Evolutionary conservation across 1,284 basidiomycete genomes (phyloP).

Genomic region (Agroathelia rolfsii): DNA sequence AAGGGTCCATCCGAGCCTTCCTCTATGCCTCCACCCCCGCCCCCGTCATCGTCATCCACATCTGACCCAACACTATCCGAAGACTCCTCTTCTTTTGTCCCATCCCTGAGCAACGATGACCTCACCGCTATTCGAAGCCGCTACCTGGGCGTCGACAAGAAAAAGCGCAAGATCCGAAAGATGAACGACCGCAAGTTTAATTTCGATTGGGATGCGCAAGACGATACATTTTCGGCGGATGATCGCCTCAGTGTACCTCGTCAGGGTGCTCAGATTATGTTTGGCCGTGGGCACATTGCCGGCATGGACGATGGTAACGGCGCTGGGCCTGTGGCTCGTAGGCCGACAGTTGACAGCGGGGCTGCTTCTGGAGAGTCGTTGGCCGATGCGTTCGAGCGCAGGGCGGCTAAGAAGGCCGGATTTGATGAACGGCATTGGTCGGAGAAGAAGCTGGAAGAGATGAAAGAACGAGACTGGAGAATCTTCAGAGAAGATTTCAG

Average conservation of each 20-base stretch:
- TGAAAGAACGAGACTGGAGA: conserved; percentile 98
- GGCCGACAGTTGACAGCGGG: conserved; percentile 14
- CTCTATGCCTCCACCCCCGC: conserved; percentile 39
- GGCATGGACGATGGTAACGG: conserved; percentile 77
- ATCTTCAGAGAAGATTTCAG: conserved; percentile 99
- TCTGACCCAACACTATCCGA: conserved; percentile 20
- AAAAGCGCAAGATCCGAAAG: conserved; percentile 88
- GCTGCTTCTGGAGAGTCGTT: conserved; percentile 27
- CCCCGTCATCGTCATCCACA: conserved; percentile 20
- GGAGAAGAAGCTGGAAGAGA: conserved; percentile 87
- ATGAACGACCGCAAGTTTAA: conserved; percentile 93
- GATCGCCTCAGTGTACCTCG: conserved; percentile 54
- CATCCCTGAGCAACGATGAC: conserved; percentile 68
- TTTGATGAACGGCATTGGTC: conserved; percentile 95
- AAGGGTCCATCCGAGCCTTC: conserved; percentile 29
- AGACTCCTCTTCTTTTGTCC: conserved; percentile 41
- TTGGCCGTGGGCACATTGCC: conserved; percentile 73
- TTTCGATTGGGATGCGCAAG: conserved; percentile 96
- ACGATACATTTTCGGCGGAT: conserved; percentile 76
- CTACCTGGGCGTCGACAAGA: conserved; percentile 86
- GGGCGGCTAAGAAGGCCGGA: conserved; percentile 73
- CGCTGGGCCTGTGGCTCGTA: conserved; percentile 19
- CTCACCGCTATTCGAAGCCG: conserved; percentile 73
- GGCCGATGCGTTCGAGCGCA: conserved; percentile 72
- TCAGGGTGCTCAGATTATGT: conserved; percentile 81